Percentiles rank a stretch among this genome's conserved stretches.
Conservation (phyloP, 2,329 filamentous ascomycete species). For the Penicillium sp. region DNA sequence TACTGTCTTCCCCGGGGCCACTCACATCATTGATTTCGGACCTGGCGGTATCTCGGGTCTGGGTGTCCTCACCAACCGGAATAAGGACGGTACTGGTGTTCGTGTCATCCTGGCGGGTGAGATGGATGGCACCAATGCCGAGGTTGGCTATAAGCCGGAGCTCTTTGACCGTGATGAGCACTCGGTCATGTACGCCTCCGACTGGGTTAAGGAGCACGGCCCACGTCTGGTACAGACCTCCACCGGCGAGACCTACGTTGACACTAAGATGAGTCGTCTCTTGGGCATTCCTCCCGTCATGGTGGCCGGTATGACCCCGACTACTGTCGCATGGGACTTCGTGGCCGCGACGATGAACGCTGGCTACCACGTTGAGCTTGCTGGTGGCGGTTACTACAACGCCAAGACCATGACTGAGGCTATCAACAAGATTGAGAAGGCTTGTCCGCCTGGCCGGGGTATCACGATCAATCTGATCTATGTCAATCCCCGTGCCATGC, state of each 20-base stretch:
- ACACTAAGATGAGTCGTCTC: slow-evolving; percentile 92
- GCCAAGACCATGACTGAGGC: slow-evolving; percentile 79
- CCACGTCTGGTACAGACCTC: slow-evolving; percentile 90
- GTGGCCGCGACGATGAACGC: slow-evolving; percentile 55
- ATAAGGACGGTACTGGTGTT: slow-evolving; percentile 97
- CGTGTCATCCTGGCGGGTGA: slow-evolving; percentile 91
- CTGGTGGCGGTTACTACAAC: slow-evolving; percentile 57
- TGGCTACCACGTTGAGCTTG: slow-evolving; percentile 47
- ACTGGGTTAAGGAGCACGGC: slow-evolving; percentile 97
- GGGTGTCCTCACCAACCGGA: slow-evolving; percentile 92
- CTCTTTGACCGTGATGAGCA: slow-evolving; percentile 95
- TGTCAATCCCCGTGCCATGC: slow-evolving; percentile 52
- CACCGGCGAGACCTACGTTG: slow-evolving; percentile 83
- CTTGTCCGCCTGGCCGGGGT: slow-evolving; percentile 66
- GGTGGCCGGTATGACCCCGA: slow-evolving; percentile 91
- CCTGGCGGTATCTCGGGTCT: slow-evolving; percentile 95
- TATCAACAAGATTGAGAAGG: slow-evolving; percentile 77
- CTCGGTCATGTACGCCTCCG: slow-evolving; percentile 88
- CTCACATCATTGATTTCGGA: slow-evolving; percentile 94
- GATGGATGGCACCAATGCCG: slow-evolving; percentile 83
- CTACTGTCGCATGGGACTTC: slow-evolving; percentile 74
- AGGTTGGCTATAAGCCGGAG: slow-evolving; percentile 97
- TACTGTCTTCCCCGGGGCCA: slow-evolving; percentile 84
- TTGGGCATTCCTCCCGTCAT: slow-evolving; percentile 82
- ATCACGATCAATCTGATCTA: slow-evolving; percentile 56